Conservation (phyloP, 2,329 filamentous ascomycete genomes). For the Parastagonospora nodorum region DNA sequence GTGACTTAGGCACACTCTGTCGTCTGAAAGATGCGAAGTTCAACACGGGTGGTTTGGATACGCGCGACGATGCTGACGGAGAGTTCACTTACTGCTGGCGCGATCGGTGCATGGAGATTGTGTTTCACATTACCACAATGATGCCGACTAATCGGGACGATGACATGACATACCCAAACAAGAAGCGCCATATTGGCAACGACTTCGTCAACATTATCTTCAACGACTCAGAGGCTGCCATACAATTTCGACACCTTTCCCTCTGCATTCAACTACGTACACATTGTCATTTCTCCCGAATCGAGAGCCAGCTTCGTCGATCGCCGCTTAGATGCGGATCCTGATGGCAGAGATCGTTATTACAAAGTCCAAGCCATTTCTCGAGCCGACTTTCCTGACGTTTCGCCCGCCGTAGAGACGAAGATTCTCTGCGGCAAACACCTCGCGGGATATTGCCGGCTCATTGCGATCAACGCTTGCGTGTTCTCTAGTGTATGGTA, state of each 20-base stretch:
- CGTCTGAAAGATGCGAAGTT: constrained; percentile 81
- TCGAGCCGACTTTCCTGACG: constrained; percentile 85
- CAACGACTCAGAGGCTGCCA: constrained; percentile 89
- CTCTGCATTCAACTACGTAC: constrained; percentile 94
- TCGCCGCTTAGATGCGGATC: constrained; percentile 48
- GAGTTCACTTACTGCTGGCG: constrained; percentile 92
- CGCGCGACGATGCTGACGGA: constrained; percentile 77
- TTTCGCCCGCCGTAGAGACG: constrained; percentile 85
- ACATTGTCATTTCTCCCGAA: constrained; percentile 92
- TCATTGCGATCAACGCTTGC: constrained; percentile 89
- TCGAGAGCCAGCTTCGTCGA: constrained; percentile 78
- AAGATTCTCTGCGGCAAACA: constrained; percentile 87
- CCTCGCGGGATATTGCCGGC: constrained; percentile 82
- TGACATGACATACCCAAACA: constrained; percentile 74
- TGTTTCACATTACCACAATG: constrained; percentile 95
- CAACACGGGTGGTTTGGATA: constrained; percentile 91
- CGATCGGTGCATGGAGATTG: constrained; percentile 90
- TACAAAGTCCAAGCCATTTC: constrained; percentile 91
- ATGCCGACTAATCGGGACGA: constrained; percentile 87
- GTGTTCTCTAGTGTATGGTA: constrained; percentile 94
- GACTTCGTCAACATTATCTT: constrained; percentile 98
- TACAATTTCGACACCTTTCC: constrained; percentile 92
- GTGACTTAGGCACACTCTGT: constrained; percentile 79
- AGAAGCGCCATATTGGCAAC: constrained; percentile 96
- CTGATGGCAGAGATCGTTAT: constrained; percentile 60